These are phyloP conservation scores for Rhynchospora tenuis DNA, from an alignment of 176 grass and related monocot genomes.

Conservation along the genomic window DNA sequence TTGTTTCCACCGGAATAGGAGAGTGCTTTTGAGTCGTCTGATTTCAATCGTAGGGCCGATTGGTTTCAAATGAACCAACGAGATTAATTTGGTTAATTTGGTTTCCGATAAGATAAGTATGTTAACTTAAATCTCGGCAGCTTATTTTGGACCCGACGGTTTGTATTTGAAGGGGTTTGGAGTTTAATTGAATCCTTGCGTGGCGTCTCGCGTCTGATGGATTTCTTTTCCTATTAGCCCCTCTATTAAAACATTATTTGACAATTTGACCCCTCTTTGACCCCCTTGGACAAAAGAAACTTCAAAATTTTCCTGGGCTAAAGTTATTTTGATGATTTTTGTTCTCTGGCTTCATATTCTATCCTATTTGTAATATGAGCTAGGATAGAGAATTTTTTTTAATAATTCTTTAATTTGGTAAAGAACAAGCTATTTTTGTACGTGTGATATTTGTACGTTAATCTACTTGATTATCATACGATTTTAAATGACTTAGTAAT, in stretches of 20 bases:
- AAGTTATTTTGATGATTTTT: too few relatives aligned
- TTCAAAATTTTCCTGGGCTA: too few relatives aligned
- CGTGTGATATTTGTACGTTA: too few relatives aligned
- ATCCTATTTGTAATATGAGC: too few relatives aligned
- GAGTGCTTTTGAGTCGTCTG: neutral
- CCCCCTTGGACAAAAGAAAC: too few relatives aligned
- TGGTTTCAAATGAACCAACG: neutral
- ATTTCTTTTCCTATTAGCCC: neutral
- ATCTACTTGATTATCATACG: too few relatives aligned
- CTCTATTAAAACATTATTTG: neutral
- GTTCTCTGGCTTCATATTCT: too few relatives aligned
- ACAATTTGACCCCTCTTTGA: neutral
- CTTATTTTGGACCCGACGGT: neutral
- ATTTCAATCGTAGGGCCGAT: neutral
- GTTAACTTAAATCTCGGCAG: neutral
- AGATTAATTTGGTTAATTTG: neutral
- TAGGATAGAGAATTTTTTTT: too few relatives aligned
- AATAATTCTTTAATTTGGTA: too few relatives aligned
- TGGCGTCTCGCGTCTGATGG: neutral
- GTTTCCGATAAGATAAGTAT: neutral
- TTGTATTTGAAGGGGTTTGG: neutral
- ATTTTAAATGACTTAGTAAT: too few relatives aligned
- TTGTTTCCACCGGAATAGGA: neutral
- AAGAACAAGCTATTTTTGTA: too few relatives aligned
- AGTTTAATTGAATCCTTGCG: neutral